Conservation (phyloP, 345 rosid genomes). For the Populus nigra region DNA sequence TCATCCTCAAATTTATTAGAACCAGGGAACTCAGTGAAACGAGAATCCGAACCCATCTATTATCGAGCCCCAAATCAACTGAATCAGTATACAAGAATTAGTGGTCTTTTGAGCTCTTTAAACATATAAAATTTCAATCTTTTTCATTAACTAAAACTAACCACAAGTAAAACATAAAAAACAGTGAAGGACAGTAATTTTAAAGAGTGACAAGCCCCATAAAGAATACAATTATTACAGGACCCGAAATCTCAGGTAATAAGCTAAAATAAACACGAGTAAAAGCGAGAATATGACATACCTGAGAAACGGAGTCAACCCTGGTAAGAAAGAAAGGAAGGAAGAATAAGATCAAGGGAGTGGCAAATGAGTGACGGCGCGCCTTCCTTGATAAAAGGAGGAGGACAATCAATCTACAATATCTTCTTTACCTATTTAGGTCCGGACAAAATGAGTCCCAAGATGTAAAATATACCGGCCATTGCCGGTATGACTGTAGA, state of each 20-base stretch:
- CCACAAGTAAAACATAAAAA: too few relatives aligned
- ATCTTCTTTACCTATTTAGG: not conserved
- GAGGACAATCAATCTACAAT: not conserved
- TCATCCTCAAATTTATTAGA: slow-evolving; percentile 12
- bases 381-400: not conserved
- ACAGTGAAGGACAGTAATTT: too few relatives aligned
- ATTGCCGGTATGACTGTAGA: not conserved
- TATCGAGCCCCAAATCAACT: slow-evolving; percentile 4
- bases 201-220: not conserved
- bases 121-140: not conserved
- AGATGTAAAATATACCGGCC: not conserved
- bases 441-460: not conserved
- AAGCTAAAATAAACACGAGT: not conserved
- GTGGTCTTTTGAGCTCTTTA: not conserved
- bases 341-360: not conserved
- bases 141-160: not conserved
- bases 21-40: slow-evolving; percentile 16
- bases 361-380: not conserved
- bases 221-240: not conserved
- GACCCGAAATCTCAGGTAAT: not conserved
- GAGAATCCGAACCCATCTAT: slow-evolving; percentile 24
- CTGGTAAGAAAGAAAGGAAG: not conserved
- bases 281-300: not conserved
- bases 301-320: not conserved
- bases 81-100: not conserved